Percentiles rank a stretch among this genome's conserved stretches.
These are phyloP conservation scores for Tulasnella calospora DNA, from an alignment of 768 basidiomycete species.

Conservation along the genomic window DNA sequence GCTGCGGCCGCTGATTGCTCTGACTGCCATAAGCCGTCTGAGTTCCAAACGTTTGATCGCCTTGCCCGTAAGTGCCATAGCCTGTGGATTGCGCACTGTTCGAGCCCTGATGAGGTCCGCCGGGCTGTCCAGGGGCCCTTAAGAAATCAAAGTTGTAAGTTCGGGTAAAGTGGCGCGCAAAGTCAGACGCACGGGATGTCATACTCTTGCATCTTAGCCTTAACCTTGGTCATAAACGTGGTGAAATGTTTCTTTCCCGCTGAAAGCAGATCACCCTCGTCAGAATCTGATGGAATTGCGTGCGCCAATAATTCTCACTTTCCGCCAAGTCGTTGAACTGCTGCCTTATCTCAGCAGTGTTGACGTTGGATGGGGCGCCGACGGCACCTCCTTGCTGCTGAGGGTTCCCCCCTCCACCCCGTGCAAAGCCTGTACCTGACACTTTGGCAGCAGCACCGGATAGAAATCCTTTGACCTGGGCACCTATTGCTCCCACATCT, in stretches of 20 bases:
- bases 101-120: not conserved
- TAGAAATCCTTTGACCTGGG: conserved; percentile 35
- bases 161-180: conserved; percentile 16
- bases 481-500: conserved; percentile 1
- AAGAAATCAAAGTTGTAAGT: not conserved
- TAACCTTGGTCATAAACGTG: conserved; percentile 67
- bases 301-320: conserved; percentile 45
- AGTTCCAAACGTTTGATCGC: not conserved
- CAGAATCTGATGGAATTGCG: not conserved
- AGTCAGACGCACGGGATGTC: conserved; percentile 45
- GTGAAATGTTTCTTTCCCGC: conserved; percentile 77
- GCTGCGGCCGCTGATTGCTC: not conserved
- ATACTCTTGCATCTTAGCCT: conserved; percentile 76
- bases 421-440: conserved; percentile 13
- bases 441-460: conserved; percentile 44
- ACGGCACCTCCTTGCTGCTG: not conserved
- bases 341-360: conserved; percentile 47
- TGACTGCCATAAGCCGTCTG: not conserved
- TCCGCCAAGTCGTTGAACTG: conserved; percentile 74
- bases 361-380: not conserved
- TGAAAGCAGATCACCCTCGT: conserved; percentile 32
- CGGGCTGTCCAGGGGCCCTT: not conserved
- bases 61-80: not conserved
- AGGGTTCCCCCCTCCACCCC: not conserved
- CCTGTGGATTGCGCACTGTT: not conserved